Evolutionary conservation across 169 alveolate species (phyloP).

Genomic region (Eimeria tenella): DNA sequence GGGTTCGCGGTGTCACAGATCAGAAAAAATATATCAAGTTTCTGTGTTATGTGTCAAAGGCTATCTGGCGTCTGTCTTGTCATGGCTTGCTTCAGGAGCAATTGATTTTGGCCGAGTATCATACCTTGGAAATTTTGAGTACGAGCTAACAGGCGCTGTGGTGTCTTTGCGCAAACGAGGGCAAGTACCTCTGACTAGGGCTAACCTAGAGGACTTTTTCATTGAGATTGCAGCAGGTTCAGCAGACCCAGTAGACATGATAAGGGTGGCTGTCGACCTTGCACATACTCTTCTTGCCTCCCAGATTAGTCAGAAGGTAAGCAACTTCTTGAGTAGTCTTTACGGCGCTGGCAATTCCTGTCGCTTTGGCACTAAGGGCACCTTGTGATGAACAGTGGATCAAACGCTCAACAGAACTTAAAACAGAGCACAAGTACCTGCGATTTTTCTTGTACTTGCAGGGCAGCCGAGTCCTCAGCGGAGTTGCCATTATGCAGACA

Average conservation of each 20-base stretch:
- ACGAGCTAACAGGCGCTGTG: background rate
- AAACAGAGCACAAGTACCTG: background rate
- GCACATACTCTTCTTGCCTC: background rate
- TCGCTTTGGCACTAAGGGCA: too few relatives aligned
- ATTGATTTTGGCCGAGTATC: conserved; percentile 26
- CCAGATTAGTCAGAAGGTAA: background rate
- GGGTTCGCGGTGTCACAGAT: background rate
- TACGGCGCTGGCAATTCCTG: too few relatives aligned
- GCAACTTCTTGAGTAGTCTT: background rate
- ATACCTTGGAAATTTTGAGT: background rate
- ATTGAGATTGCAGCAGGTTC: background rate
- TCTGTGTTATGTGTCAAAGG: background rate
- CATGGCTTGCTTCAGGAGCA: background rate
- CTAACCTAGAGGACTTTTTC: background rate
- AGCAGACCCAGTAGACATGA: conserved; percentile 2
- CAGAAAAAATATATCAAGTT: background rate
- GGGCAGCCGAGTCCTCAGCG: background rate
- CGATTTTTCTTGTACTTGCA: background rate
- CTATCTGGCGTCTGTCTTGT: background rate
- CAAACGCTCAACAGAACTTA: too few relatives aligned
- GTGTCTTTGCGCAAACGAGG: background rate
- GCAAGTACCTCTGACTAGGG: background rate
- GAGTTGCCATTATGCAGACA: background rate
- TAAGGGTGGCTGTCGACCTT: conserved; percentile 6
- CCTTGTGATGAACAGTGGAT: too few relatives aligned